A percentile compares a stretch with the other conserved stretches of the same genome.
Conservation (phyloP, 768 basidiomycete species). For the Favolaschia claudopus region DNA sequence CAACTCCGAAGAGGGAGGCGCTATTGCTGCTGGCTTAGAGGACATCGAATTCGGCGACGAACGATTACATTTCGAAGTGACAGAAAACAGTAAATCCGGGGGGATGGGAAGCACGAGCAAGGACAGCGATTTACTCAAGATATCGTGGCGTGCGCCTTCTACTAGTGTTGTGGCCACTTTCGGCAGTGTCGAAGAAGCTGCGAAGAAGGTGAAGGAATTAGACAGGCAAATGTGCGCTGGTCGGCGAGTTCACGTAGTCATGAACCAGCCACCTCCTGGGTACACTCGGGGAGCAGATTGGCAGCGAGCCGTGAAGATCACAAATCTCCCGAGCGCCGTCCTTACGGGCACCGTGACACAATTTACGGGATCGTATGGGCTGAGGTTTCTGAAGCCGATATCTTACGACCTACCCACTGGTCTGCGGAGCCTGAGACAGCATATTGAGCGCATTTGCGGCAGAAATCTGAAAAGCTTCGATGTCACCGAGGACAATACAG, state of each 20-base stretch:
- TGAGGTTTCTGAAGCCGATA: constrained; percentile 32
- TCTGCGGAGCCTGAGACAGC: constrained; percentile 30
- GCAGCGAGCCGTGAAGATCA: constrained; percentile 50
- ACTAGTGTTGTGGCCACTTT: constrained; percentile 55
- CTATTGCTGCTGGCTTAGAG: constrained; percentile 52
- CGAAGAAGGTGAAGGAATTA: constrained; percentile 44
- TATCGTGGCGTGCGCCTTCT: constrained; percentile 63
- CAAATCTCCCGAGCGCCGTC: constrained; percentile 43
- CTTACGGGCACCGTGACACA: constrained; percentile 32
- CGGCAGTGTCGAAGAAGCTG: constrained; percentile 37
- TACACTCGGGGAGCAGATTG: constrained; percentile 32
- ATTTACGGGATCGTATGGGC: constrained; percentile 37
- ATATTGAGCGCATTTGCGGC: constrained; percentile 30
- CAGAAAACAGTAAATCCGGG: constrained; percentile 45
- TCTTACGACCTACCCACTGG: constrained; percentile 28
- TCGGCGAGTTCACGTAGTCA: constrained; percentile 54
- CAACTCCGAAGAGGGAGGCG: constrained; percentile 47
- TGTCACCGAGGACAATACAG: constrained; percentile 26
- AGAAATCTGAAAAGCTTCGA: constrained; percentile 37
- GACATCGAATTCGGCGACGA: constrained; percentile 56
- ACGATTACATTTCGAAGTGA: constrained; percentile 49
- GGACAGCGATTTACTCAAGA: constrained; percentile 48
- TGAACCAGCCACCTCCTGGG: constrained; percentile 49
- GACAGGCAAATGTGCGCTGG: constrained; percentile 45
- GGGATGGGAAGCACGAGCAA: constrained; percentile 49